Percentiles rank a stretch among this genome's conserved stretches.
Evolutionary conservation across 768 basidiomycete genomes (phyloP).

Genomic region (Tremella yokohamensis): DNA sequence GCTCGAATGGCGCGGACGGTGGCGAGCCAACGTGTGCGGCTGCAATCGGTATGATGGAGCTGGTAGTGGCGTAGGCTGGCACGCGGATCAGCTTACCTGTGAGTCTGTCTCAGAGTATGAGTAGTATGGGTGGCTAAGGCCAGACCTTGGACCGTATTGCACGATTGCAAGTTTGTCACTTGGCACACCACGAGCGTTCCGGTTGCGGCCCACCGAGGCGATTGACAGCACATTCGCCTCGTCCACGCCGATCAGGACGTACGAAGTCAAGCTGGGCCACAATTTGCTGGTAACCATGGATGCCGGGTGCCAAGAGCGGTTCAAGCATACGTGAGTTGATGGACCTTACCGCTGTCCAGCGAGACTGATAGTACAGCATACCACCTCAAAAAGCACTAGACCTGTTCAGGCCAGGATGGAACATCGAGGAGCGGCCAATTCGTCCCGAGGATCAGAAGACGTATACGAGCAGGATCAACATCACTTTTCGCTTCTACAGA

Average conservation of each 20-base stretch:
- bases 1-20: slow-evolving; percentile 44
- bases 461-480: slow-evolving; percentile 46
- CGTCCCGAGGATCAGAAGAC: slow-evolving; percentile 28
- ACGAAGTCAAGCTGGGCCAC: slow-evolving; percentile 46
- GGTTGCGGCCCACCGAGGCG: slow-evolving; percentile 40
- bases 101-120: not conserved
- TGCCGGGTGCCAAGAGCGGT: slow-evolving; percentile 50
- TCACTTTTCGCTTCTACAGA: slow-evolving; percentile 48
- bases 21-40: slow-evolving; percentile 48
- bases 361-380: slow-evolving; percentile 25
- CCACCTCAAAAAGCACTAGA: slow-evolving; percentile 47
- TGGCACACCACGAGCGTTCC: slow-evolving; percentile 49
- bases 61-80: slow-evolving; percentile 48
- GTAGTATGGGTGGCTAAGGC: not conserved
- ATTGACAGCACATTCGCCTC: slow-evolving; percentile 31
- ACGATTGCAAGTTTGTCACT: slow-evolving; percentile 51
- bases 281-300: slow-evolving; percentile 50
- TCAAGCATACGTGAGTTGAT: slow-evolving; percentile 47
- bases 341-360: not conserved
- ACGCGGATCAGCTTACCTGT: slow-evolving; percentile 51
- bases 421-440: slow-evolving; percentile 24
- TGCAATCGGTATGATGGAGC: slow-evolving; percentile 50
- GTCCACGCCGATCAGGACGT: slow-evolving; percentile 38
- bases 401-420: slow-evolving; percentile 43
- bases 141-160: slow-evolving; percentile 51